These are phyloP conservation scores for Penicillium decumbens DNA, from an alignment of 2,329 filamentous ascomycete species.

Conservation along the genomic window DNA sequence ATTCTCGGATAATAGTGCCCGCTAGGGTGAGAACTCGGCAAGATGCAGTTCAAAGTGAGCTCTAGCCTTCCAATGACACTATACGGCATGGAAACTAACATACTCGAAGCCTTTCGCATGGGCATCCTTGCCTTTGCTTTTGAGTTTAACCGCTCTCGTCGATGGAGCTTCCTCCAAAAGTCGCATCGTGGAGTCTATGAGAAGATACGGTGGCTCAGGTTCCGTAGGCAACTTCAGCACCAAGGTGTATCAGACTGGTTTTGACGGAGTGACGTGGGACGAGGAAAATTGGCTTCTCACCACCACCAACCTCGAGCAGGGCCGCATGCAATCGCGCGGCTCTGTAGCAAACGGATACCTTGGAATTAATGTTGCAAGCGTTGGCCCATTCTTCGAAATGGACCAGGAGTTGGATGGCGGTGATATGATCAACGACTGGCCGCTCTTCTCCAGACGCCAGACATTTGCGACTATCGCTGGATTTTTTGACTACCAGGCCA, in stretches of 20 bases:
- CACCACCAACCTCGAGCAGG: slow-evolving; percentile 52
- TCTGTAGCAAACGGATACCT: slow-evolving; percentile 61
- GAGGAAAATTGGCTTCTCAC: slow-evolving; percentile 54
- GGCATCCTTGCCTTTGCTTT: slow-evolving; percentile 15
- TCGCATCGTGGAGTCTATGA: slow-evolving; percentile 21
- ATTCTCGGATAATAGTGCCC: neutral
- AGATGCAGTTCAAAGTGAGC: slow-evolving; percentile 21
- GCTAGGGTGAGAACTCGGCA: slow-evolving; percentile 5
- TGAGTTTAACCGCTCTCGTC: slow-evolving; percentile 5
- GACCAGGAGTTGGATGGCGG: slow-evolving; percentile 41
- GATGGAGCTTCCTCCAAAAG: slow-evolving; percentile 10
- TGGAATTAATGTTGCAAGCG: slow-evolving; percentile 59
- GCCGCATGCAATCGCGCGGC: slow-evolving; percentile 58
- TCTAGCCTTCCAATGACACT: neutral
- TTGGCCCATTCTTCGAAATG: slow-evolving; percentile 60
- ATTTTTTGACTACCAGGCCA: slow-evolving; percentile 60
- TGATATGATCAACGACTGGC: slow-evolving; percentile 62
- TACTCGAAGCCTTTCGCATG: slow-evolving; percentile 4
- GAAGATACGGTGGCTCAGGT: slow-evolving; percentile 15
- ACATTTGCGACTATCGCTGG: slow-evolving; percentile 64
- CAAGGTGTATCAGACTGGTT: slow-evolving; percentile 47
- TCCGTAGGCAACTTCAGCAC: slow-evolving; percentile 11
- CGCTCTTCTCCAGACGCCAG: slow-evolving; percentile 59
- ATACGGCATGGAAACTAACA: slow-evolving; percentile 1
- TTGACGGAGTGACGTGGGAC: slow-evolving; percentile 55